These are phyloP conservation scores for Paragyromitra xinjiangensis DNA, from an alignment of 495 filamentous ascomycete genomes.

Conservation along the genomic window DNA sequence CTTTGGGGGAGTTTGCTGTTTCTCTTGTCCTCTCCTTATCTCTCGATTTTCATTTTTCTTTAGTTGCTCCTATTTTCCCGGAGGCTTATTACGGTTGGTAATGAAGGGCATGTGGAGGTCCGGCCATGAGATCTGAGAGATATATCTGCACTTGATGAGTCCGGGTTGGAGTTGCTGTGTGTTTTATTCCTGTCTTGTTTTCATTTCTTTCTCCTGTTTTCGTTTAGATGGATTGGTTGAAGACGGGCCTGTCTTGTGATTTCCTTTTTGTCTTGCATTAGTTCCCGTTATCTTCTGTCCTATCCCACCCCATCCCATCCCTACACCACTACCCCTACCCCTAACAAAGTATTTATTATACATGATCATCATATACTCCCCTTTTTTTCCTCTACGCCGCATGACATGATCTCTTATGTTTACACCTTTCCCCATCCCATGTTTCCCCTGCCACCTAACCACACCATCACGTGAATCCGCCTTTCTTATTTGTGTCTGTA, in stretches of 20 bases:
- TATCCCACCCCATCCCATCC: constrained; percentile 43
- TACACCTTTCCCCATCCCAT: constrained; percentile 49
- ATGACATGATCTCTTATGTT: constrained; percentile 55
- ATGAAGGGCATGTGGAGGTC: constrained; percentile 43
- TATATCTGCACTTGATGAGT: constrained; percentile 50
- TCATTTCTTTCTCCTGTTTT: constrained; percentile 50
- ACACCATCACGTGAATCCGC: constrained; percentile 46
- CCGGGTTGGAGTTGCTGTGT: constrained; percentile 31
- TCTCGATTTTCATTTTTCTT: constrained; percentile 43
- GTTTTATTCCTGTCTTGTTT: constrained; percentile 42
- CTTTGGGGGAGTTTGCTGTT: constrained; percentile 55
- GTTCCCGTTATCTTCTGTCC: constrained; percentile 34
- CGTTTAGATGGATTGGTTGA: constrained; percentile 56
- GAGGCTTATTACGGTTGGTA: constrained; percentile 48
- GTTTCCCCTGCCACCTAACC: constrained; percentile 25
- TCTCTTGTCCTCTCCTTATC: constrained; percentile 53
- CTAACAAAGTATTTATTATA: constrained; percentile 39
- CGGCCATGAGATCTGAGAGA: constrained; percentile 36
- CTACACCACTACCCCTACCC: constrained; percentile 44
- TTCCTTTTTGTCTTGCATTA: constrained; percentile 46
- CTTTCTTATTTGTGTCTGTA: constrained; percentile 52
- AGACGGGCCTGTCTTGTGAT: constrained; percentile 55
- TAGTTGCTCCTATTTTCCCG: constrained; percentile 30
- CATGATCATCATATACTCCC: constrained; percentile 34
- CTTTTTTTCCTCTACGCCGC: constrained; percentile 29